Base-by-base conservation (phyloP, 140 eudicot species). In the Anethum foeniculum region DNA sequence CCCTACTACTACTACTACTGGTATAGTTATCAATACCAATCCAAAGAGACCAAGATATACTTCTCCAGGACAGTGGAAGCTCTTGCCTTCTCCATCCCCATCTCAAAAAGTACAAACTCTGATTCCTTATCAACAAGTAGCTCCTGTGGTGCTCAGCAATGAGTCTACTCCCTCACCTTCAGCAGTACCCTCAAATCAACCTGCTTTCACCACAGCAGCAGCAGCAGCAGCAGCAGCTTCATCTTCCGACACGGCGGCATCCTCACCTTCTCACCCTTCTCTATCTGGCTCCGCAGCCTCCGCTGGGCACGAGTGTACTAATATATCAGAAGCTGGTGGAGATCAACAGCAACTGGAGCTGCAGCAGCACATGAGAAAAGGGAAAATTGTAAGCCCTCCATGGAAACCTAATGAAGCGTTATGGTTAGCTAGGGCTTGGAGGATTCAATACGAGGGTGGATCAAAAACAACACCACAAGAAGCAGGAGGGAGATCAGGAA, bases 351-450 rank as follows among this genome's bases (percentile, higher is more conserved):
- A 9, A 14, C 71, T 74, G 14, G 48, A 8, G 18, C 80, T 83
- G 1, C 81, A 77, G 3, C 85, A 84, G 7, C 76, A 90, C 44
- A 84, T 90, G 10, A 83, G 97, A 56, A 92, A 92, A 82, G 97
- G 97, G 0, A 92, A 92, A 74, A 88, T 88, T 48, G 97, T 92
- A 1, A 88, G 96, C 79, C 96, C 97, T 13, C 93, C 90, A 80
- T 92, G 97, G 97, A 92, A 92, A 49, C 97, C 97, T 1, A 85
- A 92, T 21, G 97, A 92, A 48, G 85, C 90, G 90, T 54, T 92
- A 38, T 92, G 96, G 93, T 71, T 92, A 5, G 97, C 97, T 44
- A 84, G 84, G 79, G 97, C 93, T 9, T 92, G 97, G 97, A 83
- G 90, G 80, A 75, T 85, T 7, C 97, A 90, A 69, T 92, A 92